Conservation (phyloP, 176 grass and related monocot species). For the Microstegium vimineum region DNA sequence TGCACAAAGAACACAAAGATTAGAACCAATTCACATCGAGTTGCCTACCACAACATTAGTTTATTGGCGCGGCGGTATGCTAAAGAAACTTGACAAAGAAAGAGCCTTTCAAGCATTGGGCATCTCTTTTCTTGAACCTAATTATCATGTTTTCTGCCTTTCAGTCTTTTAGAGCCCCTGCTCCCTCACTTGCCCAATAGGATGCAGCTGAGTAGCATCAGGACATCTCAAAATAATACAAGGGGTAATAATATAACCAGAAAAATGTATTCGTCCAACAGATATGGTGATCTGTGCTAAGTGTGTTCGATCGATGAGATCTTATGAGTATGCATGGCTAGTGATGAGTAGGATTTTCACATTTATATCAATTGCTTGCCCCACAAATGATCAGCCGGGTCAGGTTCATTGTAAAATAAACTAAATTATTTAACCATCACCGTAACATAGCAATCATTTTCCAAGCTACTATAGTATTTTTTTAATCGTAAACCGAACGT, state of each 20-base stretch:
- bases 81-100: constrained; percentile 40
- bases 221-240: constrained; percentile 15
- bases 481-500: no score
- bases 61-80: constrained; percentile 13
- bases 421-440: no score
- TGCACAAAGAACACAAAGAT: constrained; percentile 31
- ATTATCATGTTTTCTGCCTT: constrained; percentile 50
- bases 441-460: background rate
- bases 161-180: constrained; percentile 19
- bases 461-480: background rate
- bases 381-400: background rate
- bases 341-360: background rate
- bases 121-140: constrained; percentile 32
- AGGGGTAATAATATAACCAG: background rate
- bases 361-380: background rate
- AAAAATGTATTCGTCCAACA: background rate
- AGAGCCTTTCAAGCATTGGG: constrained; percentile 40
- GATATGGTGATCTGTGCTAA: constrained; percentile 4
- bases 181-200: background rate
- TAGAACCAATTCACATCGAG: constrained; percentile 31
- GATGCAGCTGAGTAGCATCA: constrained; percentile 2
- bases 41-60: constrained; percentile 33
- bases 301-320: background rate
- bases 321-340: background rate
- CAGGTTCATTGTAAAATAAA: background rate